Evolutionary conservation across 106 monocot genomes (phyloP).

Genomic region (Acorus calamus): DNA sequence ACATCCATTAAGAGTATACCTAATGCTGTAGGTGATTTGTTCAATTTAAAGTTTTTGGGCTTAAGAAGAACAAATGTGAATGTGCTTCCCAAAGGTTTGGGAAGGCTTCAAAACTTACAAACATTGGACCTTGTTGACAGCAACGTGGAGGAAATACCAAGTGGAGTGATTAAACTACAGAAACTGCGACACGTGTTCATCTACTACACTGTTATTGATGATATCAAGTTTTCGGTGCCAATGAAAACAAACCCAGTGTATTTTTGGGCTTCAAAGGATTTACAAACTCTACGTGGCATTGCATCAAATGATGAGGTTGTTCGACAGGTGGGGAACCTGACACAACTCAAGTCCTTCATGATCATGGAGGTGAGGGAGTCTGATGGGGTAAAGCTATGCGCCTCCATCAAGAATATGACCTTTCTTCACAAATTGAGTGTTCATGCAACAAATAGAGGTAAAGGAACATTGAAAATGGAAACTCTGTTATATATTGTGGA

Average conservation of each 20-base stretch:
- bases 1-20: constrained; percentile 5
- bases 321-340: constrained; percentile 5
- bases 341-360: constrained; percentile 3
- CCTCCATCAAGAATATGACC: constrained; percentile 6
- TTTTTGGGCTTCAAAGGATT: not conserved
- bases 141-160: constrained; percentile 4
- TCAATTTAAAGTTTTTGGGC: constrained; percentile 28
- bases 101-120: constrained; percentile 20
- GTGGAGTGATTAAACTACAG: constrained; percentile 19
- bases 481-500: no score
- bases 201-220: no score
- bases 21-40: constrained; percentile 20
- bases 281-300: constrained; percentile 16
- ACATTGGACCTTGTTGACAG: constrained; percentile 27
- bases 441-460: not conserved
- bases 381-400: constrained; percentile 1
- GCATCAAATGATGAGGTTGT: not conserved
- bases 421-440: constrained; percentile 6
- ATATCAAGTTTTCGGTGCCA: no score
- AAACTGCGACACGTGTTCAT: constrained; percentile 18
- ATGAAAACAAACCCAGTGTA: no score
- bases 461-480: no score
- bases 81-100: constrained; percentile 14
- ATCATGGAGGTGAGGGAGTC: not conserved
- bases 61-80: constrained; percentile 15